A percentile compares a stretch with the other conserved stretches of the same genome.
Evolutionary conservation across 2,329 filamentous ascomycete genomes (phyloP).

Genomic region (Cercospora zeae-maydis): DNA sequence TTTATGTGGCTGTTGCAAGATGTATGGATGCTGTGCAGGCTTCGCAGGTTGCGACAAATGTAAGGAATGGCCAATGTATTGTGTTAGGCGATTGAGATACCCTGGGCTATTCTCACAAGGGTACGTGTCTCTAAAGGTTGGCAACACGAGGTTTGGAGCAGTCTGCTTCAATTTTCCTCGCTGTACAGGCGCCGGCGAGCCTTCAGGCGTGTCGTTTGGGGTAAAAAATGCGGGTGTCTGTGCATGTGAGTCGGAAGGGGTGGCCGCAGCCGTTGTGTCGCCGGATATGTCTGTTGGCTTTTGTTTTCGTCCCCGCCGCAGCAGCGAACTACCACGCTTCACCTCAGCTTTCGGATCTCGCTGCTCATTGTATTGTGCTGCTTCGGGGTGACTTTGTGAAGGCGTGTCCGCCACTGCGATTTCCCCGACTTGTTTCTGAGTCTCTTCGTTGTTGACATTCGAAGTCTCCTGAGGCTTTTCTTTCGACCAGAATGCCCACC

Average conservation of each 20-base stretch:
- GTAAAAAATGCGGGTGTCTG: conserved; percentile 22
- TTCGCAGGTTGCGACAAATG: conserved; percentile 46
- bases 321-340: conserved; percentile 25
- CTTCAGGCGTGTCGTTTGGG: conserved; percentile 30
- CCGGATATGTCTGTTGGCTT: conserved; percentile 24
- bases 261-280: conserved; percentile 24
- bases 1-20: conserved; percentile 61
- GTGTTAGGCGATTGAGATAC: conserved; percentile 42
- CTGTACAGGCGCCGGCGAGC: conserved; percentile 27
- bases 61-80: conserved; percentile 38
- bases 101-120: conserved; percentile 44
- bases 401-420: conserved; percentile 51
- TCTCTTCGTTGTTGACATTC: conserved; percentile 54
- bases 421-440: conserved; percentile 52
- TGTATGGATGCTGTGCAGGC: conserved; percentile 63
- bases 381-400: conserved; percentile 49
- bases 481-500: conserved; percentile 78
- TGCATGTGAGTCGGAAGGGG: conserved; percentile 23
- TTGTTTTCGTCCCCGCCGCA: conserved; percentile 26
- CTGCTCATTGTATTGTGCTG: conserved; percentile 48
- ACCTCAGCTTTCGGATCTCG: conserved; percentile 18
- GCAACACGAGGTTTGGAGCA: conserved; percentile 62
- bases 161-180: conserved; percentile 34
- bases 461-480: conserved; percentile 45
- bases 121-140: conserved; percentile 67